phyloP scores from a whole-genome alignment of 192 early-diverging fungal genomes.

The Endogone sp. region DNA sequence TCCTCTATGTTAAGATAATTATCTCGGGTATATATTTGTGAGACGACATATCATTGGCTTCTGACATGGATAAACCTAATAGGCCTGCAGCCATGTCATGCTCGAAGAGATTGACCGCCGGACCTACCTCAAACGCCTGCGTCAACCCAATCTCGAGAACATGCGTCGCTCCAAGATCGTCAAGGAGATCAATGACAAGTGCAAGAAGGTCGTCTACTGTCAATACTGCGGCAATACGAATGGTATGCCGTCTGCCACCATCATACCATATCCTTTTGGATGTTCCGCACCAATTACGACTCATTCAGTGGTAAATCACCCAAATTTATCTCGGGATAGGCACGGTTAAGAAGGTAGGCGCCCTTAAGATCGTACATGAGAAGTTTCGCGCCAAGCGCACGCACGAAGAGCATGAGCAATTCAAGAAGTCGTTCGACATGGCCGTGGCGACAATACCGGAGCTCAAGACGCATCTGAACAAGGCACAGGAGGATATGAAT shows the following conservation, averaged over 20 bases:
- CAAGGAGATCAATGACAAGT: conserved; percentile 78
- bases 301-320: neutral
- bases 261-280: neutral
- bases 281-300: neutral
- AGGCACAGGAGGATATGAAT: conserved; percentile 93
- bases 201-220: conserved; percentile 86
- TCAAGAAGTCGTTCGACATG: conserved; percentile 70
- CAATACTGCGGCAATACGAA: conserved; percentile 80
- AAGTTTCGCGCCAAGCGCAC: conserved; percentile 83
- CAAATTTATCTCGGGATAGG: conserved; percentile 29
- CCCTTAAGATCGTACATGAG: conserved; percentile 94
- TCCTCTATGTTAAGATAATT: neutral
- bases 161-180: conserved; percentile 69
- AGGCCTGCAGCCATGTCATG: conserved; percentile 86
- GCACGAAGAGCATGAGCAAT: conserved; percentile 69
- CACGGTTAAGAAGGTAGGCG: conserved; percentile 92
- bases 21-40: conserved; percentile 14
- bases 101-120: conserved; percentile 78
- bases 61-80: conserved; percentile 2
- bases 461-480: conserved; percentile 68
- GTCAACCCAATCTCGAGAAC: conserved; percentile 80
- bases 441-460: conserved; percentile 71
- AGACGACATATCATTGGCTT: neutral
- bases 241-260: conserved; percentile 39
- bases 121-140: conserved; percentile 59